These are phyloP conservation scores for Ceratorhiza oryzae-sativae DNA, from an alignment of 1,284 basidiomycete genomes.

Conservation along the genomic window DNA sequence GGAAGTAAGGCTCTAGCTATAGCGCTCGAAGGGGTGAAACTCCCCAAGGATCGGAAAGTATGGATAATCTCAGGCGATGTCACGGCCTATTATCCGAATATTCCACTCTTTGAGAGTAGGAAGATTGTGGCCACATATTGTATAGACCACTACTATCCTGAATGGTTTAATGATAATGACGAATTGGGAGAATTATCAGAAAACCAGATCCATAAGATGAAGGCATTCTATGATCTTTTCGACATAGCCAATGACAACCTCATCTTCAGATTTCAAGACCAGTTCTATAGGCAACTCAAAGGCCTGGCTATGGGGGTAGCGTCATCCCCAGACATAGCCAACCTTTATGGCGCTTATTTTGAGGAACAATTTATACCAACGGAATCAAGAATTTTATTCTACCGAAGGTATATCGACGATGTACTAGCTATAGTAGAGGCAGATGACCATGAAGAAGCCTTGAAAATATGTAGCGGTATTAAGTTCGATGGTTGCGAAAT, in stretches of 20 bases:
- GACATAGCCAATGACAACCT: background rate
- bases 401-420: conserved; percentile 55
- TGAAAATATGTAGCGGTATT: conserved; percentile 42
- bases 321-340: conserved; percentile 50
- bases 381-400: conserved; percentile 48
- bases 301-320: conserved; percentile 54
- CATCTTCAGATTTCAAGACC: conserved; percentile 15
- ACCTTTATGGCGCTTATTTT: conserved; percentile 48
- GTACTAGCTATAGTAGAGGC: conserved; percentile 50
- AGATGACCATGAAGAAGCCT: conserved; percentile 44
- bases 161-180: too few species aligned
- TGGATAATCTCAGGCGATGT: too few species aligned
- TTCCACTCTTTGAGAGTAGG: too few species aligned
- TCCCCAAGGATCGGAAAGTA: too few species aligned
- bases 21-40: too few species aligned
- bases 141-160: too few species aligned
- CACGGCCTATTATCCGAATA: too few species aligned
- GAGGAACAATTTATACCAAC: conserved; percentile 45
- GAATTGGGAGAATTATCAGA: too few species aligned
- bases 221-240: background rate
- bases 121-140: too few species aligned
- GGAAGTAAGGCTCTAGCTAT: too few species aligned
- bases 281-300: conserved; percentile 3
- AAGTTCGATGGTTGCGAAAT: conserved; percentile 49
- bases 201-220: too few species aligned